These are phyloP conservation scores for Blakeslea trispora DNA, from an alignment of 371 early-diverging fungal genomes.

Conservation along the genomic window DNA sequence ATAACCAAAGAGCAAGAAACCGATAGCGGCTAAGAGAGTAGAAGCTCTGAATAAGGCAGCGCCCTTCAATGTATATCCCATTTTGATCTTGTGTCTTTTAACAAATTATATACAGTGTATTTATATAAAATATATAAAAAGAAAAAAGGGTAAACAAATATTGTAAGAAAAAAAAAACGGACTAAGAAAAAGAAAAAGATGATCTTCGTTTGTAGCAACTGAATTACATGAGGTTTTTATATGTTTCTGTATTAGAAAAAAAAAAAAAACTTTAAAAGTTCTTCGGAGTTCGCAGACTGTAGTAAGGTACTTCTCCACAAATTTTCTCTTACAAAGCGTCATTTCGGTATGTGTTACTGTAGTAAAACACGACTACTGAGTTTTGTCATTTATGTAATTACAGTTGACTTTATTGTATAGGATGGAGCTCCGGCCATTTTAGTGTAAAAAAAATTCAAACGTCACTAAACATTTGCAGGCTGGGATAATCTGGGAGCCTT, in stretches of 20 bases:
- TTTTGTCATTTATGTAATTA: background rate
- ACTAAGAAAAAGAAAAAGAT: slow-evolving; percentile 6
- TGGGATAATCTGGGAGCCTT: slow-evolving; percentile 17
- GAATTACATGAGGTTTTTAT: slow-evolving; percentile 16
- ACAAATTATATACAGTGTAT: background rate
- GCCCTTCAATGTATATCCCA: slow-evolving; percentile 40
- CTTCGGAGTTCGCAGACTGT: background rate
- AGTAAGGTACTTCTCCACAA: slow-evolving; percentile 6
- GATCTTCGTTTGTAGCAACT: background rate
- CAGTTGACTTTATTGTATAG: slow-evolving; percentile 6
- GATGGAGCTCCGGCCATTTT: slow-evolving; percentile 12
- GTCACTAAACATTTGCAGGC: slow-evolving; percentile 6
- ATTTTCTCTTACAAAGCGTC: slow-evolving; percentile 6
- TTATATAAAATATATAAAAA: slow-evolving; percentile 6
- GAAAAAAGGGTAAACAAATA: background rate
- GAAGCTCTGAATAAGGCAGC: slow-evolving; percentile 39
- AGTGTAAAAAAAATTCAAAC: slow-evolving; percentile 2
- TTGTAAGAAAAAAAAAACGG: too few species aligned
- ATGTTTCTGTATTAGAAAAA: slow-evolving; percentile 17
- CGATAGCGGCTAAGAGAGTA: slow-evolving; percentile 48
- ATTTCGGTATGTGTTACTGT: slow-evolving; percentile 8
- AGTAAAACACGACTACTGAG: slow-evolving; percentile 12
- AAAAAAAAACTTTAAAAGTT: background rate
- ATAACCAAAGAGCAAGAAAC: slow-evolving; percentile 55
- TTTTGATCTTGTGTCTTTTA: slow-evolving; percentile 12